phyloP scores from a whole-genome alignment of 495 filamentous ascomycete species.

The Trichoderma gamsii region DNA sequence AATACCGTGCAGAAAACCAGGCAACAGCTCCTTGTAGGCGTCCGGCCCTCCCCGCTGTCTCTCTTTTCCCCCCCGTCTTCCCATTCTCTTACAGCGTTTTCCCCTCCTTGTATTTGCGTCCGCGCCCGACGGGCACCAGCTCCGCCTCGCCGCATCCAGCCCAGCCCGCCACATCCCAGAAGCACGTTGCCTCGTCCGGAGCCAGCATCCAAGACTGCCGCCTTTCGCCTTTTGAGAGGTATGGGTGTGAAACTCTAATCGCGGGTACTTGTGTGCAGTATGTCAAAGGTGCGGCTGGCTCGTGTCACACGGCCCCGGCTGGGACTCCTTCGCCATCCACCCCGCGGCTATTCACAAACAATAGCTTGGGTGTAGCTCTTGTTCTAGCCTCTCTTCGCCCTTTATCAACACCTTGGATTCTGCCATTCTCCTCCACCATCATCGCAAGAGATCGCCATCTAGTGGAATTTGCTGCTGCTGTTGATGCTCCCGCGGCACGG shows the following conservation, averaged over 20 bases:
- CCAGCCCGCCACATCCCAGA: neutral
- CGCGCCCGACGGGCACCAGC: neutral
- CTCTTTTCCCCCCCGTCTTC: neutral
- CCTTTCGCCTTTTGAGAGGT: neutral
- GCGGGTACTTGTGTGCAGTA: neutral
- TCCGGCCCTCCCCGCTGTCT: too few species aligned
- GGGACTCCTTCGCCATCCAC: neutral
- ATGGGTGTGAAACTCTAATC: conserved; percentile 11
- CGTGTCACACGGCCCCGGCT: conserved; percentile 5
- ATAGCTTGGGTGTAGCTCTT: neutral
- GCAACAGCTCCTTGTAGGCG: too few species aligned
- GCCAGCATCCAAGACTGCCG: neutral
- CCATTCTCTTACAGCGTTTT: neutral
- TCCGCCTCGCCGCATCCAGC: conserved; percentile 13
- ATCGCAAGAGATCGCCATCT: neutral
- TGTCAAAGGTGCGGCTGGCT: neutral
- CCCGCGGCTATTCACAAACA: conserved; percentile 9
- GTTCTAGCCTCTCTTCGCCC: neutral
- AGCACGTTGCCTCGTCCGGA: neutral
- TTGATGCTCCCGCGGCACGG: neutral
- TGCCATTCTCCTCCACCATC: neutral
- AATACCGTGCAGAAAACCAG: too few species aligned
- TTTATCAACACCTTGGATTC: neutral
- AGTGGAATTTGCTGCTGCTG: neutral
- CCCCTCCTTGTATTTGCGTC: neutral